A percentile compares a stretch with the other conserved stretches of the same genome.
Conservation (phyloP, 805 yeast genomes). For the Saitoella complicata region DNA sequence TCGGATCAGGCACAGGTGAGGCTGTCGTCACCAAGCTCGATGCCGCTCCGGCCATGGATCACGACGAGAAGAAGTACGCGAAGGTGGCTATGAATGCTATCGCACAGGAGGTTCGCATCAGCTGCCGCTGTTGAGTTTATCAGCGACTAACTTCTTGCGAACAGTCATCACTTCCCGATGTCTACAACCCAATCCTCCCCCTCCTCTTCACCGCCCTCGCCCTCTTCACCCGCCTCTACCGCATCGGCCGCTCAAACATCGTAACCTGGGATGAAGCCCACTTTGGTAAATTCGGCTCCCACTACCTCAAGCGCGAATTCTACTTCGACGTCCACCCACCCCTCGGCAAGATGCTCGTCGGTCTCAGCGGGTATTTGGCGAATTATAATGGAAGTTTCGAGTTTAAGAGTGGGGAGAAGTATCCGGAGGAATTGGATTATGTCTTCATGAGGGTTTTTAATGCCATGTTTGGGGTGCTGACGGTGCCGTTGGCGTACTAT, state of each 20-base stretch:
- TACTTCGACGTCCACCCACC: slow-evolving; percentile 98
- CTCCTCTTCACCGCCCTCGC: slow-evolving; percentile 47
- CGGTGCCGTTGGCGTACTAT: slow-evolving; percentile 76
- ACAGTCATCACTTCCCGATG: too few species aligned
- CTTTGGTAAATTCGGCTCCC: slow-evolving; percentile 91
- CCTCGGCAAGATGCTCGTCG: slow-evolving; percentile 83
- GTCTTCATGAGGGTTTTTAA: slow-evolving; percentile 79
- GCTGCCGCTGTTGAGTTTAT: too few species aligned
- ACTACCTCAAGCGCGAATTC: slow-evolving; percentile 73
- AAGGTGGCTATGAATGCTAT: too few species aligned
- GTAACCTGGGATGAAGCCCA: slow-evolving; percentile 98
- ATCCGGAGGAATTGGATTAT: slow-evolving; percentile 64
- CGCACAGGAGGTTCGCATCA: too few species aligned
- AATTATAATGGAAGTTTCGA: slow-evolving; percentile 80
- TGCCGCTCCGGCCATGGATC: too few species aligned
- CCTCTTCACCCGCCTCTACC: slow-evolving; percentile 38
- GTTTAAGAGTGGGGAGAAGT: slow-evolving; percentile 66
- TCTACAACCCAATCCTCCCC: slow-evolving; percentile 27
- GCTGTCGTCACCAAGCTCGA: too few species aligned
- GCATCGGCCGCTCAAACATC: slow-evolving; percentile 47
- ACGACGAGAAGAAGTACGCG: too few species aligned
- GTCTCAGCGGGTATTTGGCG: slow-evolving; percentile 69
- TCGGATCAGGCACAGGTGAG: too few species aligned
- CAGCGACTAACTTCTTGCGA: too few species aligned
- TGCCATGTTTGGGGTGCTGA: slow-evolving; percentile 64